phyloP scores from a whole-genome alignment of 805 yeast genomes.

The Schizosaccharomyces cryophilus region DNA sequence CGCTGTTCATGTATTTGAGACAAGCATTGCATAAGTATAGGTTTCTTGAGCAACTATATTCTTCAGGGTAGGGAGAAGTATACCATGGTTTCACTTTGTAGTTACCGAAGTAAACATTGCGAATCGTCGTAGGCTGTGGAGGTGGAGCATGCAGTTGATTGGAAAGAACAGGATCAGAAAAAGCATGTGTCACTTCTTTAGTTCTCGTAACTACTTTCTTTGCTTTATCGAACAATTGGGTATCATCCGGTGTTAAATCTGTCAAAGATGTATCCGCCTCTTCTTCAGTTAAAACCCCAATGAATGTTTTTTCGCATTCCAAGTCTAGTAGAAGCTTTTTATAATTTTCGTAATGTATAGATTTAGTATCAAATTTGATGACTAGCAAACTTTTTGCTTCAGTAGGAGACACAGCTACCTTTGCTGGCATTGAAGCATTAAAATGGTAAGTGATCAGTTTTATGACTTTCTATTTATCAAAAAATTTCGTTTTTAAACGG shows the following conservation, averaged over 20 bases:
- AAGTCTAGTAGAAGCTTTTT: background rate
- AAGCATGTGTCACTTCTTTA: background rate
- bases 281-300: slow-evolving; percentile 7
- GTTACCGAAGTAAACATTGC: slow-evolving; percentile 43
- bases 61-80: slow-evolving; percentile 79
- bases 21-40: slow-evolving; percentile 69
- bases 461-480: no score
- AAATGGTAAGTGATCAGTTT: background rate
- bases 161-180: background rate
- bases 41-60: slow-evolving; percentile 35
- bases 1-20: slow-evolving; percentile 50
- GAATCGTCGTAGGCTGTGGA: slow-evolving; percentile 14
- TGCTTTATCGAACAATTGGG: slow-evolving; percentile 10
- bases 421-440: background rate
- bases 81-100: slow-evolving; percentile 77
- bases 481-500: no score
- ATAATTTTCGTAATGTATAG: background rate
- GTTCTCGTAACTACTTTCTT: background rate
- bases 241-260: slow-evolving; percentile 12
- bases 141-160: background rate
- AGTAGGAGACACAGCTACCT: background rate
- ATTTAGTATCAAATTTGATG: background rate
- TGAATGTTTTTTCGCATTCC: slow-evolving; percentile 3
- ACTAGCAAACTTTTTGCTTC: background rate
- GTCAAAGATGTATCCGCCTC: slow-evolving; percentile 16